phyloP scores from a whole-genome alignment of 2,329 filamentous ascomycete genomes.

The Neopestalotiopsis clavispora region DNA sequence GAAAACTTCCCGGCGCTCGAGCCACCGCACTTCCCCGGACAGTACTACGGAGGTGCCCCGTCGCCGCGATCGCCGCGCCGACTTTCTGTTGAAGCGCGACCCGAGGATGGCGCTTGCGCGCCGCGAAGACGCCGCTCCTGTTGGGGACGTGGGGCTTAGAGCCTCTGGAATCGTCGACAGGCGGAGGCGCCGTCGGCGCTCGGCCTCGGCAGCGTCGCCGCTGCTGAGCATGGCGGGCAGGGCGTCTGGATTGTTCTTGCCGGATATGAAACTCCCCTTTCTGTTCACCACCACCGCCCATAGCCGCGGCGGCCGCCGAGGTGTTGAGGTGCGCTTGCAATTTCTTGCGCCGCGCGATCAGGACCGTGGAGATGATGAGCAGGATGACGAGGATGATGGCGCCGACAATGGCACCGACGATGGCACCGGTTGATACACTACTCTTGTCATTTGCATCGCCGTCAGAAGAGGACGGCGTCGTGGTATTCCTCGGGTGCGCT shows the following conservation, averaged over 20 bases:
- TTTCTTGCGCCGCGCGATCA: constrained; percentile 23
- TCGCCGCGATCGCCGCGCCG: constrained; percentile 22
- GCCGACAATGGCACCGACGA: constrained; percentile 29
- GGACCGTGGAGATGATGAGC: constrained; percentile 18
- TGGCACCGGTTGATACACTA: constrained; percentile 23
- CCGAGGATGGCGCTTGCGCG: constrained; percentile 9
- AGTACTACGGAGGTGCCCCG: neutral
- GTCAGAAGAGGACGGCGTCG: neutral
- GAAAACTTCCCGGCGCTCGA: neutral
- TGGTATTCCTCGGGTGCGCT: neutral
- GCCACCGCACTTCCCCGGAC: neutral
- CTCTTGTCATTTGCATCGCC: neutral
- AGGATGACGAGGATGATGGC: constrained; percentile 25
- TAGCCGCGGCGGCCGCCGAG: neutral
- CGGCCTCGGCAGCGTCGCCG: constrained; percentile 1
- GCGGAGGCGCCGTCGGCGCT: constrained; percentile 13
- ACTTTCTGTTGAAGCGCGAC: constrained; percentile 5
- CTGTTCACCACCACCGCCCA: neutral
- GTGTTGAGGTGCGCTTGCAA: constrained; percentile 8
- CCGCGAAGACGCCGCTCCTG: constrained; percentile 5
- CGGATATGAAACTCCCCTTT: neutral
- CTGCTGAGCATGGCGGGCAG: neutral
- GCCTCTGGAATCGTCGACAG: constrained; percentile 19
- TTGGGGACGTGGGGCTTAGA: constrained; percentile 3
- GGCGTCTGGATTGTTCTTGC: neutral